Conservation (phyloP, 2,329 filamentous ascomycete genomes). For the Chaetothyriales sp. region DNA sequence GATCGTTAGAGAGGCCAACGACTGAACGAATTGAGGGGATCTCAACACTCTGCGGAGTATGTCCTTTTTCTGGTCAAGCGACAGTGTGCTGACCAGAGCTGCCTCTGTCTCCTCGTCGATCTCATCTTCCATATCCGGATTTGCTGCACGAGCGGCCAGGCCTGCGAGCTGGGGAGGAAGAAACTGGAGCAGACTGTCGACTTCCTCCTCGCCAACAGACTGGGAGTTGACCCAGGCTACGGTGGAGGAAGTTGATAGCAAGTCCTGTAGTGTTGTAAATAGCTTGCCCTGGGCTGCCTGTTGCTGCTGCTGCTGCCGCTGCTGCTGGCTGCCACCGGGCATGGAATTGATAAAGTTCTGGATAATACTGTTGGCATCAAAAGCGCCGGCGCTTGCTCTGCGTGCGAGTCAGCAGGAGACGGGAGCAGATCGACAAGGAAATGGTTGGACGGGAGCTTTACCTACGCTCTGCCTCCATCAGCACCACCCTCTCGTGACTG, state of each 20-base stretch:
- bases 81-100: conserved; percentile 38
- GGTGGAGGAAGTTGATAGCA: conserved; percentile 64
- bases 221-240: conserved; percentile 56
- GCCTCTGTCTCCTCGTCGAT: conserved; percentile 58
- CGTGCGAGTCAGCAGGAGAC: conserved; percentile 30
- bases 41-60: conserved; percentile 69
- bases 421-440: not conserved
- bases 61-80: conserved; percentile 59
- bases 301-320: conserved; percentile 28
- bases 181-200: conserved; percentile 61
- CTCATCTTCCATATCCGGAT: conserved; percentile 47
- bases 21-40: conserved; percentile 83
- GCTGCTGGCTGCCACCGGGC: conserved; percentile 36
- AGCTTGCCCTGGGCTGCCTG: conserved; percentile 43
- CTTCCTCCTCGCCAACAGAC: conserved; percentile 40
- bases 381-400: conserved; percentile 45
- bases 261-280: conserved; percentile 73
- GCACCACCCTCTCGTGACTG: conserved; percentile 80
- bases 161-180: conserved; percentile 67
- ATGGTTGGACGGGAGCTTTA: conserved; percentile 32
- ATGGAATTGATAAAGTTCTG: conserved; percentile 81
- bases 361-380: conserved; percentile 63
- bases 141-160: conserved; percentile 50
- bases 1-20: conserved; percentile 67
- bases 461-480: conserved; percentile 99